phyloP scores from a whole-genome alignment of 306 rosid genomes.

The Vigna reflexopilosa region DNA sequence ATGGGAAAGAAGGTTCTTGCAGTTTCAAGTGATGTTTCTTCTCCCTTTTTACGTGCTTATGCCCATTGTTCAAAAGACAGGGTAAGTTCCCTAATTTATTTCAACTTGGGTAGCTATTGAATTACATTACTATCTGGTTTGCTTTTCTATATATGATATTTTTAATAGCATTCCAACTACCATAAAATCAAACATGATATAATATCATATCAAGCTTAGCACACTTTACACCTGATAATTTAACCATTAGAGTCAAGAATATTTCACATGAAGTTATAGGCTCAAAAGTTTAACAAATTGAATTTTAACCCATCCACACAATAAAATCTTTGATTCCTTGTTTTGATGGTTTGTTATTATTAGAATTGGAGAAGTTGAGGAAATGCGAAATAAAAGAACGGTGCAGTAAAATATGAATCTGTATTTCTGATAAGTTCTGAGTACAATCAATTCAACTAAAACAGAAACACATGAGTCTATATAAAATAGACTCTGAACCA shows the following conservation, averaged over 20 bases:
- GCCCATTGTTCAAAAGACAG: conserved; percentile 90
- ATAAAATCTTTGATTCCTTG: background rate
- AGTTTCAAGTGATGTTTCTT: conserved; percentile 57
- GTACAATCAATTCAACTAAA: too few relatives aligned
- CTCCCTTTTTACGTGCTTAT: conserved; percentile 75
- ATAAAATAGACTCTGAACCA: too few relatives aligned
- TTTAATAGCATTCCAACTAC: background rate
- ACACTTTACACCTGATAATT: background rate
- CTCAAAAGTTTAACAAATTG: background rate
- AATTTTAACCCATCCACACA: background rate
- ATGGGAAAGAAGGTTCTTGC: conserved; percentile 85
- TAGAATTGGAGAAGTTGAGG: too few relatives aligned
- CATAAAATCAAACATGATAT: background rate
- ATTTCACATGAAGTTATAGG: background rate
- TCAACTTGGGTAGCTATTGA: background rate
- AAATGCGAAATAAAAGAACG: too few relatives aligned
- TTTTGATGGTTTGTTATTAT: background rate
- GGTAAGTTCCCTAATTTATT: conserved; percentile 58
- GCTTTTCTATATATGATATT: conserved; percentile 14
- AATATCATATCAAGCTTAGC: conserved; percentile 18
- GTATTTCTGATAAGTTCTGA: too few relatives aligned
- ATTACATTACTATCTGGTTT: conserved; percentile 4
- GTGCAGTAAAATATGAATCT: too few relatives aligned
- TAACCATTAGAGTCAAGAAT: background rate
- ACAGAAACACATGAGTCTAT: too few relatives aligned